phyloP scores from a whole-genome alignment of 805 yeast species.

The Cyberlindnera mrakii region DNA sequence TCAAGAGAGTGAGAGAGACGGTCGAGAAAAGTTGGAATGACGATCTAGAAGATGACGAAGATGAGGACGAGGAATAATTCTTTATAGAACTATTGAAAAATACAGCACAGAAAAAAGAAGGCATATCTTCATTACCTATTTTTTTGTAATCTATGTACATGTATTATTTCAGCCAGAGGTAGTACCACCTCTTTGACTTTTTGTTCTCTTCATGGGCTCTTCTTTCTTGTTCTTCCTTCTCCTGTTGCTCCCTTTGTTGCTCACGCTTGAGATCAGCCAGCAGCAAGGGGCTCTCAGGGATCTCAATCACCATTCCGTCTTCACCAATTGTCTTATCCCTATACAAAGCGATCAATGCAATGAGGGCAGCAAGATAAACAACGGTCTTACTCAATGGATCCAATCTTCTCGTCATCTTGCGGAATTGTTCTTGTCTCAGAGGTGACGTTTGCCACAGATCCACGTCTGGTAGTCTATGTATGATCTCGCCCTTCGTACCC shows the following conservation, averaged over 20 bases:
- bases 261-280: constrained; percentile 31
- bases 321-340: constrained; percentile 50
- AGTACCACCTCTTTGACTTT: constrained; percentile 20
- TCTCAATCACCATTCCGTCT: constrained; percentile 30
- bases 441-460: constrained; percentile 39
- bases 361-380: constrained; percentile 40
- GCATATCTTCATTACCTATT: too few species aligned
- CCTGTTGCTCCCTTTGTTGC: constrained; percentile 14
- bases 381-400: constrained; percentile 54
- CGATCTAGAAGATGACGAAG: constrained; percentile 57
- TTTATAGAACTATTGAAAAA: too few species aligned
- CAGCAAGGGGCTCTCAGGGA: constrained; percentile 30
- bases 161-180: constrained; percentile 20
- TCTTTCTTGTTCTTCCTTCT: constrained; percentile 5
- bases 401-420: constrained; percentile 42
- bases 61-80: constrained; percentile 26
- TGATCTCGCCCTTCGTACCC: constrained; percentile 5
- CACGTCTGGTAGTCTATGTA: constrained; percentile 29
- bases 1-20: constrained; percentile 86
- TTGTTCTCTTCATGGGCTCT: neutral
- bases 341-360: constrained; percentile 45
- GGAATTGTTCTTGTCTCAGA: constrained; percentile 35
- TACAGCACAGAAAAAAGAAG: too few species aligned
- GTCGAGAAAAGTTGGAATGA: constrained; percentile 94
- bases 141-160: too few species aligned